Base-by-base conservation (phyloP, 805 yeast species). In the Wickerhamiella vanderwaltii region DNA sequence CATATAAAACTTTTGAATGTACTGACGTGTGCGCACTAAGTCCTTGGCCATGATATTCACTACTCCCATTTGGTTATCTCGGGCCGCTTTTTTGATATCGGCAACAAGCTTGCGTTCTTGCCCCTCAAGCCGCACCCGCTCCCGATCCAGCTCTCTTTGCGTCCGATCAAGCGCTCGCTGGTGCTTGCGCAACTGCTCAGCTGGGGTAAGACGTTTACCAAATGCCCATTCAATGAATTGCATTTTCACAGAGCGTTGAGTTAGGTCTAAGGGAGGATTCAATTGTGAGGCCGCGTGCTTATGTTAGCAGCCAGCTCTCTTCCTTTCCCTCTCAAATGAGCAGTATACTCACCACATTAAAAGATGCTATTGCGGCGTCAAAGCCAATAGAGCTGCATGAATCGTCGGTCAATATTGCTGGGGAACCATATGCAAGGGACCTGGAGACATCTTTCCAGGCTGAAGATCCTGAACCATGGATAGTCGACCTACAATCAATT, bases 1-100 rank as follows among this genome's bases (percentile, higher is more conserved):
- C 51, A 72, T 68, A 58, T 84, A 85, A 62, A 91, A 93, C 63
- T 91, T 91, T 50, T 77, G 79, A 45, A 87, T 73, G 59, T 87
- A 69, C 23, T 72, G 75, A 56, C 85, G 73, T 1, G 97, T 91
- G 44, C 99, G 71, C 19, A 91, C 85, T 35, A 91, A 69, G 59
- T 91, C 99, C 58, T 85, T 83, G 25, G 98, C 97, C 67, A 91
- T 95, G 31, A 93, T 81, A 63, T 85, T 86, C 43, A 94, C 86
- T 9, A 94, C 85, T 32, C 79, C 74, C 43, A 83, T 69, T 61
- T 88, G 96, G 32, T 94, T 94, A 47, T 68, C 76, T 58, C 86
- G 87, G 3, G 96, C 98, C 9, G 88, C 74, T 59, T 81, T 85
- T 60, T 87, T 87, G 56, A 91, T 88, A 43, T 91, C 98, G 23